Percentiles rank a stretch among this genome's conserved stretches.
Conservation (phyloP, 2,329 filamentous ascomycete species). For the Colletotrichum nymphaeae region DNA sequence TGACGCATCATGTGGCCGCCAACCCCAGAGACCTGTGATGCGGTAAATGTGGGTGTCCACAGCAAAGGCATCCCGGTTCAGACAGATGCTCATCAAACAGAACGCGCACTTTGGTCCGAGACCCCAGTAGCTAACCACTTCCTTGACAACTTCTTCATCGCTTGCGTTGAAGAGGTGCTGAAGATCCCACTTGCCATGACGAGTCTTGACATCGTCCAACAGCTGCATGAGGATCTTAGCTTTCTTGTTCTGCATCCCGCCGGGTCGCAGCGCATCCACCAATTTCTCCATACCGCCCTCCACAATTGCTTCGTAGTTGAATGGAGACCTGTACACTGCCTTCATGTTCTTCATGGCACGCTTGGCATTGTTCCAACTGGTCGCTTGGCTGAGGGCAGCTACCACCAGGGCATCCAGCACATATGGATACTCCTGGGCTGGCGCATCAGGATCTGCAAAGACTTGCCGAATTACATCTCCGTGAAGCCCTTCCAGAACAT, state of each 20-base stretch:
- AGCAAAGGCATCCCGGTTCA: conserved; percentile 4
- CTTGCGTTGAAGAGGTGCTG: conserved; percentile 13
- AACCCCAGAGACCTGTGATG: conserved; percentile 14
- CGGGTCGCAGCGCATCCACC: conserved; percentile 4
- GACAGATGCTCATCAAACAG: conserved; percentile 20
- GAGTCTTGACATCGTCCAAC: conserved; percentile 3
- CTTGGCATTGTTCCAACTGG: conserved; percentile 22
- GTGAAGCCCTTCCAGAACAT: conserved; percentile 10
- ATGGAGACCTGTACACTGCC: conserved; percentile 15
- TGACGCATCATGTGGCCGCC: background rate
- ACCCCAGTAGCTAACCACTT: conserved; percentile 18
- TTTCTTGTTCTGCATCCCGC: conserved; percentile 23
- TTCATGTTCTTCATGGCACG: conserved; percentile 21
- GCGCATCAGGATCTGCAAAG: conserved; percentile 7
- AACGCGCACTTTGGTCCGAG: conserved; percentile 13
- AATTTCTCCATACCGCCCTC: conserved; percentile 18
- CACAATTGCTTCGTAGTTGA: conserved; percentile 10
- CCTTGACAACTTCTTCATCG: conserved; percentile 17
- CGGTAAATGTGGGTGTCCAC: conserved; percentile 21
- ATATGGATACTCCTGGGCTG: background rate
- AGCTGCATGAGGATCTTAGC: conserved; percentile 19
- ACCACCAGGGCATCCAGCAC: conserved; percentile 24
- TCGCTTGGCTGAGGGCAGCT: conserved; percentile 22
- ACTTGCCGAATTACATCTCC: conserved; percentile 8
- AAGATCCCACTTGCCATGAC: conserved; percentile 22